Evolutionary conservation across 495 filamentous ascomycete species (phyloP).

Genomic region (Penicillium egyptiacum): DNA sequence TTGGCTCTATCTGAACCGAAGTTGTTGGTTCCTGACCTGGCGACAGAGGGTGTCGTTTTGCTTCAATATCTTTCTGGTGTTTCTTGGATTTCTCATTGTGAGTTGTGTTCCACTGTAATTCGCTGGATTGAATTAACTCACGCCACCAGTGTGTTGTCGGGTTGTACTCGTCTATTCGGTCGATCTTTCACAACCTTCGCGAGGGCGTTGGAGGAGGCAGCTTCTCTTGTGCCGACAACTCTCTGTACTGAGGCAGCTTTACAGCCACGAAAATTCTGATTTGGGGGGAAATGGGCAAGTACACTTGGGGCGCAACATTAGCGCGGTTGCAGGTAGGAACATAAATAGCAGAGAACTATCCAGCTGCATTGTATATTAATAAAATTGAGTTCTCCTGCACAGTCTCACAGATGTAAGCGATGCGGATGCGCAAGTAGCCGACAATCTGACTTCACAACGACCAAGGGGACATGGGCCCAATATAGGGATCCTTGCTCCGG

Average conservation of each 20-base stretch:
- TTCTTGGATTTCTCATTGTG: slow-evolving; percentile 33
- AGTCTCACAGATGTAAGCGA: background rate
- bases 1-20: slow-evolving; percentile 36
- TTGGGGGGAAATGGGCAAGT: background rate
- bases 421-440: too few relatives aligned
- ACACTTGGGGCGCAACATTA: slow-evolving; percentile 1
- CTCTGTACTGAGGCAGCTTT: slow-evolving; percentile 11
- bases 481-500: background rate
- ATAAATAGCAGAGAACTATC: background rate
- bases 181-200: slow-evolving; percentile 25
- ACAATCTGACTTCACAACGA: background rate
- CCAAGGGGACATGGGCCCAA: background rate
- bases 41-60: slow-evolving; percentile 25
- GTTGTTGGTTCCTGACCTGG: slow-evolving; percentile 20
- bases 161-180: slow-evolving; percentile 34
- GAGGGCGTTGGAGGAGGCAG: slow-evolving; percentile 21
- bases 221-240: slow-evolving; percentile 39
- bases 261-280: background rate
- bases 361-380: slow-evolving; percentile 3
- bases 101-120: slow-evolving; percentile 8
- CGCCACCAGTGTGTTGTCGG: slow-evolving; percentile 27
- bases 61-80: slow-evolving; percentile 26
- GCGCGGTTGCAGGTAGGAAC: background rate
- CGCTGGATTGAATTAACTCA: background rate
- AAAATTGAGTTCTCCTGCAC: slow-evolving; percentile 4